These are phyloP conservation scores for Lipomyces mesembrius DNA, from an alignment of 805 yeast genomes.

Conservation along the genomic window DNA sequence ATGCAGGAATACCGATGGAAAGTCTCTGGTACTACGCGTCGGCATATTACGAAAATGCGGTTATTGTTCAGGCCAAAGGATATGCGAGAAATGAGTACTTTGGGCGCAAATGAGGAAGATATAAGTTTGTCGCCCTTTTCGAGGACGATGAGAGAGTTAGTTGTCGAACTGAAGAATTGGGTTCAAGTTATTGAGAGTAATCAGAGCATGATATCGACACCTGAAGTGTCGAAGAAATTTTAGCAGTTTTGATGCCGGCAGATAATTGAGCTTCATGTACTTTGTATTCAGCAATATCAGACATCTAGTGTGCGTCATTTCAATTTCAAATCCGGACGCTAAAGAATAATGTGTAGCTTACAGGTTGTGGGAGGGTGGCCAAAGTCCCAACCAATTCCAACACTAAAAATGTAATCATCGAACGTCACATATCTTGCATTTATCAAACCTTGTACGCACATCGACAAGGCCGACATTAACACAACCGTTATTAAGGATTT, in stretches of 20 bases:
- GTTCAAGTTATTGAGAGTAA: conserved; percentile 14
- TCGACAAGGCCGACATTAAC: neutral
- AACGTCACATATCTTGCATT: neutral
- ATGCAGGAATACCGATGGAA: conserved; percentile 1
- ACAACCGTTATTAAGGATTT: neutral
- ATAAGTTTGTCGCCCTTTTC: neutral
- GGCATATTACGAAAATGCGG: conserved; percentile 4
- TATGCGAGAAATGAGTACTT: neutral
- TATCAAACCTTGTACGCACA: neutral
- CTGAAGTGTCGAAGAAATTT: neutral
- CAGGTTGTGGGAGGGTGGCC: no score
- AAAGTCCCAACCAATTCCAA: no score
- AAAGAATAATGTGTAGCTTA: no score
- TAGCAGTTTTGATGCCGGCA: neutral
- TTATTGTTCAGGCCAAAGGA: conserved; percentile 5
- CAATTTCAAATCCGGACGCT: no score
- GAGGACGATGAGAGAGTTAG: neutral
- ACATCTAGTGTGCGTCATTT: no score
- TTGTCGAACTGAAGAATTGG: conserved; percentile 19
- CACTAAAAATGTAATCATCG: no score
- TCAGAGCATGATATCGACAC: conserved; percentile 11
- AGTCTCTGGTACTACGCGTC: conserved; percentile 14
- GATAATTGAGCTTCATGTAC: no score
- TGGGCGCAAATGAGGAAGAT: neutral
- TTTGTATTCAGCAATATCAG: no score